Conservation (phyloP, 768 basidiomycete genomes). For the Amanita fuliginea region DNA sequence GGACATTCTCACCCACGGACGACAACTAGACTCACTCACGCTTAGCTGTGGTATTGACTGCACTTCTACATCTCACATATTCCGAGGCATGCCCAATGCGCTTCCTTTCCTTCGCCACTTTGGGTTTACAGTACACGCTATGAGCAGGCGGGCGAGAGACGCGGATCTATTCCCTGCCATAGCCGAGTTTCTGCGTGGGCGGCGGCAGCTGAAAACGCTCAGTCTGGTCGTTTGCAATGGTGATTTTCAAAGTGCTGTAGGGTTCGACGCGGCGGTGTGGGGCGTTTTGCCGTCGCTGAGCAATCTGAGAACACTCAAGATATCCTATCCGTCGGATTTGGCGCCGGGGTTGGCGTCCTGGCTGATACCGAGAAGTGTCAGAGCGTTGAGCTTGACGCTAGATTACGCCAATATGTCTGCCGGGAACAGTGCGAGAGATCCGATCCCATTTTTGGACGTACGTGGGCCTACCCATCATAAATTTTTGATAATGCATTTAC, state of each 20-base stretch:
- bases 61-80: conserved; percentile 32
- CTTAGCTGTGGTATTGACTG: conserved; percentile 47
- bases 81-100: conserved; percentile 27
- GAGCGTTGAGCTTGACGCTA: conserved; percentile 35
- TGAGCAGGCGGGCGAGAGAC: conserved; percentile 36
- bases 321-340: conserved; percentile 55
- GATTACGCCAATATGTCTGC: conserved; percentile 19
- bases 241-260: conserved; percentile 35
- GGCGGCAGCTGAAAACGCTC: conserved; percentile 40
- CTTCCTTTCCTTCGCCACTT: conserved; percentile 62
- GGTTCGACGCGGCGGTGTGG: conserved; percentile 63
- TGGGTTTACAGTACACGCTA: conserved; percentile 35
- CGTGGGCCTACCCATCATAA: conserved; percentile 8
- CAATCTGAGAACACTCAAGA: conserved; percentile 40
- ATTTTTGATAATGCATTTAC: neutral
- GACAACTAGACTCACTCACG: conserved; percentile 52
- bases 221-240: conserved; percentile 37
- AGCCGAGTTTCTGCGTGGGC: conserved; percentile 51
- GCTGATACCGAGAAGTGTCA: conserved; percentile 49
- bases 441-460: conserved; percentile 30
- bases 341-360: conserved; percentile 54
- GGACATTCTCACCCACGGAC: conserved; percentile 48
- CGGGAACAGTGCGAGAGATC: conserved; percentile 25
- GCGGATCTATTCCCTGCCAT: conserved; percentile 61
- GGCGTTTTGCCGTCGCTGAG: conserved; percentile 53